Evolutionary conservation across 768 basidiomycete species (phyloP), one percentile per base, ranked within the genome.

Genomic region (Grammothele lineata): DNA sequence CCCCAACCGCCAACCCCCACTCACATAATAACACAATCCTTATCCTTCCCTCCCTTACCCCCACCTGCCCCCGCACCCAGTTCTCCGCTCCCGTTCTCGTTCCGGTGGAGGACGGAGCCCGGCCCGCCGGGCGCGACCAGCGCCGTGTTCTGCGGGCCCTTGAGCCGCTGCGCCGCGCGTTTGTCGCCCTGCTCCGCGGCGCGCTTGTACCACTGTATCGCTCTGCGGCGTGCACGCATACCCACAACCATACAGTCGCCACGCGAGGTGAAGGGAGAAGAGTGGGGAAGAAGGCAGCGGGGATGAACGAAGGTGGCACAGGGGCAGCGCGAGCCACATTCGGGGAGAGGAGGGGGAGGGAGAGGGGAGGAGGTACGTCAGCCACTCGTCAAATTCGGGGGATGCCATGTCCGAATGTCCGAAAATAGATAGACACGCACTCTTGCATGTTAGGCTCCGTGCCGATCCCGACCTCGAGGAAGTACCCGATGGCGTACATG

Each of bases 401-500:
- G n/a, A n/a, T n/a, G n/a, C n/a, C n/a, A n/a, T n/a, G n/a, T n/a
- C n/a, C 39, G 25, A 51, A n/a, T n/a, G n/a, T n/a, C n/a, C n/a
- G n/a, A n/a, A n/a, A n/a, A n/a, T n/a, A n/a, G n/a, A n/a, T 43
- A 46, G 17, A 47, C 37, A 75, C 84, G 56, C 60, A 90, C 80
- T 91, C 85, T 41, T 72, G 66, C 58, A 76, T 69, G 67, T 81
- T 81, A 22, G 79, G 72, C 41, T 75, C 60, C 35, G 87, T 89
- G 34, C 91, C 91, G 50, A 93, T 91, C 32, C 94, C 95, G 37
- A 95, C 92, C 70, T 99, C 95, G 54, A 85, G 77, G 66, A 99
- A 99, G 71, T 99, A 99, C 2, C 96, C 96, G 1, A 94, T 85
- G 18, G 94, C 96, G 57, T 99, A 99, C 83, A 96, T 89, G 10